These are phyloP conservation scores for Pichia sp. DNA, from an alignment of 1,139 yeast species.

Conservation along the genomic window DNA sequence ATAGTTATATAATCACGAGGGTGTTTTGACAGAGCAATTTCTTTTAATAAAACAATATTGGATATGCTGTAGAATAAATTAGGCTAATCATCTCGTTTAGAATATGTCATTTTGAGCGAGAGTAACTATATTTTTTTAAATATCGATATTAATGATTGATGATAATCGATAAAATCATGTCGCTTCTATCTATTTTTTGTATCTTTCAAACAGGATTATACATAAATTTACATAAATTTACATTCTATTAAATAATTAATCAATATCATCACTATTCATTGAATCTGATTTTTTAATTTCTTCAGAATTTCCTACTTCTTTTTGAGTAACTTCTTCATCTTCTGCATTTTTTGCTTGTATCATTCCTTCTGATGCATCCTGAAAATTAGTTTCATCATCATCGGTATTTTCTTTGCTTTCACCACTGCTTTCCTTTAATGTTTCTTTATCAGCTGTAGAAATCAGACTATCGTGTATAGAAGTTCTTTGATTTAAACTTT, in stretches of 20 bases:
- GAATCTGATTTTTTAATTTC: not conserved
- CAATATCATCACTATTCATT: not conserved
- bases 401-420: not conserved
- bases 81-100: no score
- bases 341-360: not conserved
- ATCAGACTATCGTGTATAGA: not conserved
- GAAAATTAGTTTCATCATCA: not conserved
- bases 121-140: no score
- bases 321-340: not conserved
- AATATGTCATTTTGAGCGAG: no score
- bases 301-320: not conserved
- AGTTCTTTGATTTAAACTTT: not conserved
- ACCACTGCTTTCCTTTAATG: not conserved
- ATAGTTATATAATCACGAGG: no score
- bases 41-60: no score
- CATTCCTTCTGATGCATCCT: conserved; percentile 1
- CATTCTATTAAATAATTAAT: not conserved
- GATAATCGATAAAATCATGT: no score
- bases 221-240: no score
- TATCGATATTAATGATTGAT: no score
- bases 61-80: no score
- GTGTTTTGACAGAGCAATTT: no score
- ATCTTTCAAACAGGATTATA: no score
- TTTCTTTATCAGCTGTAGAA: not conserved
- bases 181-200: no score